phyloP scores from a whole-genome alignment of 1,139 yeast genomes.

The Yamadazyma aaseri region DNA sequence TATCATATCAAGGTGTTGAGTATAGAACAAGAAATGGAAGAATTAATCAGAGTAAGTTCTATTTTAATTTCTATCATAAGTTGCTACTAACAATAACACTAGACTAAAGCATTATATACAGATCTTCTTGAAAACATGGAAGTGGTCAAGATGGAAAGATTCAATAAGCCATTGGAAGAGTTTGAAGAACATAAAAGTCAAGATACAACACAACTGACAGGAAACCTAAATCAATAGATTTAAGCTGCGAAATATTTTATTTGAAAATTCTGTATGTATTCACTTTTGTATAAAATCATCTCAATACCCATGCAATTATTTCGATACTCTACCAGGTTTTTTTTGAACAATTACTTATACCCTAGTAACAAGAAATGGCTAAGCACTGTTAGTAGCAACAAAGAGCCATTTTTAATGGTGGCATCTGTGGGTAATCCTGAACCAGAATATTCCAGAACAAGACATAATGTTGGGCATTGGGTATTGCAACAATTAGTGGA shows the following conservation, averaged over 20 bases:
- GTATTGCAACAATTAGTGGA: constrained; percentile 37
- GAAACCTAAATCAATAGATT: no score
- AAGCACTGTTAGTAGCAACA: constrained; percentile 5
- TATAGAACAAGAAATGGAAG: no score
- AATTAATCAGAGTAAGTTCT: no score
- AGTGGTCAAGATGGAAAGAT: no score
- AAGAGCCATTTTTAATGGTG: constrained; percentile 34
- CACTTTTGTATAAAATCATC: not conserved
- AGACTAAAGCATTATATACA: no score
- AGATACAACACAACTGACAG: not conserved
- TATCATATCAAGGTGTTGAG: no score
- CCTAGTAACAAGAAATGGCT: not conserved
- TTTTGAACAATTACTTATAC: constrained; percentile 2
- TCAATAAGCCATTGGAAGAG: no score
- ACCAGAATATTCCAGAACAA: constrained; percentile 53
- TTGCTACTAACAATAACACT: no score
- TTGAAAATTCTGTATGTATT: not conserved
- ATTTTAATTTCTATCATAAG: no score
- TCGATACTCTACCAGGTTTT: constrained; percentile 7
- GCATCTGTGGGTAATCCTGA: constrained; percentile 84
- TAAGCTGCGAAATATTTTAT: not conserved
- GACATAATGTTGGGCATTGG: constrained; percentile 78
- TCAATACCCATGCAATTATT: constrained; percentile 10
- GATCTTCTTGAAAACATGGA: no score
- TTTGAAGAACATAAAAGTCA: not conserved